A percentile compares a stretch with the other conserved stretches of the same genome.
Conservation (phyloP, 306 rosid genomes). For the Morella rubra region DNA sequence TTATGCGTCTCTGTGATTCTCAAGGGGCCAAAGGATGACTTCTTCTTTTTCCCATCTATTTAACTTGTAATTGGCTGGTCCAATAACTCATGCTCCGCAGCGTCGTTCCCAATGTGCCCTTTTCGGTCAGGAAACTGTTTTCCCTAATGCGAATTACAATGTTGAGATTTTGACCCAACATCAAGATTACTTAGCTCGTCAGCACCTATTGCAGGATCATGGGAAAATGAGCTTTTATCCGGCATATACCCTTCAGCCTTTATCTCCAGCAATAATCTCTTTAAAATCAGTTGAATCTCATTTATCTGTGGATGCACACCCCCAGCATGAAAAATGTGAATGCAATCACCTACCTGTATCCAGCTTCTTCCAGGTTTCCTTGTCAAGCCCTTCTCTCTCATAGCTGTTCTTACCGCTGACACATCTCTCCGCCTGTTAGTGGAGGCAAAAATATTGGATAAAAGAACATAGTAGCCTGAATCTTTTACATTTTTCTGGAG, state of each 20-base stretch:
- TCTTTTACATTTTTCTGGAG: slow-evolving; percentile 29
- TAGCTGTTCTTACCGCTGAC: slow-evolving; percentile 43
- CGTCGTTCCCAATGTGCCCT: neutral
- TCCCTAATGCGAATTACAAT: neutral
- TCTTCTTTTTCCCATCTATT: too few relatives aligned
- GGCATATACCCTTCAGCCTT: slow-evolving; percentile 25
- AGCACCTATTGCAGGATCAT: neutral
- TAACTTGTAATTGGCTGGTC: neutral
- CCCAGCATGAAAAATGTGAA: slow-evolving; percentile 36
- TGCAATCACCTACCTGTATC: slow-evolving; percentile 38
- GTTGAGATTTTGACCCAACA: slow-evolving; percentile 10
- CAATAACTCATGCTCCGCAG: neutral
- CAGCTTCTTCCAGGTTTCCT: slow-evolving; percentile 49
- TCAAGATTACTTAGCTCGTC: slow-evolving; percentile 12
- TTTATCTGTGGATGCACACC: slow-evolving; percentile 31
- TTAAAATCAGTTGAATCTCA: slow-evolving; percentile 38
- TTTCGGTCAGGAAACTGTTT: neutral
- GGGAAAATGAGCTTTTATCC: slow-evolving; percentile 15
- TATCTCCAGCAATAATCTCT: slow-evolving; percentile 36
- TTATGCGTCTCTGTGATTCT: neutral
- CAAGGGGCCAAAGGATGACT: neutral
- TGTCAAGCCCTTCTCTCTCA: slow-evolving; percentile 40
- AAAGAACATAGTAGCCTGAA: slow-evolving; percentile 35
- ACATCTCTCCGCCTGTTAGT: slow-evolving; percentile 42
- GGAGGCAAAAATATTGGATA: slow-evolving; percentile 46